Conservation (phyloP, 371 early-diverging fungal genomes). For the Rhizopus arrhizus region DNA sequence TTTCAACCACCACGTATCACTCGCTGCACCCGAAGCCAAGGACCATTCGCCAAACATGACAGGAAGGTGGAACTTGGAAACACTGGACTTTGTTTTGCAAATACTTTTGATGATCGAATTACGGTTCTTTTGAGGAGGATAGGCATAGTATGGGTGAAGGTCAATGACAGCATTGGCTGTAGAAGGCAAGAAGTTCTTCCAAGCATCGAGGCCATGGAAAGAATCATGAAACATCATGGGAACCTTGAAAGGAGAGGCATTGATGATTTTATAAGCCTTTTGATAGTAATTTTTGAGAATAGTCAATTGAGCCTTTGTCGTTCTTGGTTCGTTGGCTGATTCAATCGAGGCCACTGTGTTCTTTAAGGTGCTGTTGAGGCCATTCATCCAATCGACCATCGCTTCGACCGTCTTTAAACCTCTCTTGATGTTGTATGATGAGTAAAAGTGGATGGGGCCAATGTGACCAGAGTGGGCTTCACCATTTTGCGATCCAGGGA, state of each 20-base stretch:
- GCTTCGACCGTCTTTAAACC: slow-evolving; percentile 32
- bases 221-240: slow-evolving; percentile 44
- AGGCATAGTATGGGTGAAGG: slow-evolving; percentile 42
- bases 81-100: slow-evolving; percentile 8
- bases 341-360: slow-evolving; percentile 29
- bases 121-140: slow-evolving; percentile 17
- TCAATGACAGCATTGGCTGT: slow-evolving; percentile 38
- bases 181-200: slow-evolving; percentile 31
- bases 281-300: slow-evolving; percentile 27
- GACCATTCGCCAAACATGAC: slow-evolving; percentile 41
- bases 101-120: slow-evolving; percentile 23
- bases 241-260: slow-evolving; percentile 26
- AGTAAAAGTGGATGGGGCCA: slow-evolving; percentile 26
- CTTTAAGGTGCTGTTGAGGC: slow-evolving; percentile 15
- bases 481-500: slow-evolving; percentile 66
- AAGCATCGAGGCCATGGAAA: slow-evolving; percentile 28
- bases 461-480: slow-evolving; percentile 51
- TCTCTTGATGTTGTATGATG: slow-evolving; percentile 29
- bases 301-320: slow-evolving; percentile 3
- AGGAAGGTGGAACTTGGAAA: slow-evolving; percentile 28
- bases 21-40: slow-evolving; percentile 24
- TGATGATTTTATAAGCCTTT: slow-evolving; percentile 26
- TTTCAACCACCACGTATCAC: slow-evolving; percentile 11
- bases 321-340: slow-evolving; percentile 32
- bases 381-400: slow-evolving; percentile 37